Evolutionary conservation across 495 filamentous ascomycete genomes (phyloP), one percentile per base, ranked within the genome.

Genomic region (Jackrogersella multiformis): DNA sequence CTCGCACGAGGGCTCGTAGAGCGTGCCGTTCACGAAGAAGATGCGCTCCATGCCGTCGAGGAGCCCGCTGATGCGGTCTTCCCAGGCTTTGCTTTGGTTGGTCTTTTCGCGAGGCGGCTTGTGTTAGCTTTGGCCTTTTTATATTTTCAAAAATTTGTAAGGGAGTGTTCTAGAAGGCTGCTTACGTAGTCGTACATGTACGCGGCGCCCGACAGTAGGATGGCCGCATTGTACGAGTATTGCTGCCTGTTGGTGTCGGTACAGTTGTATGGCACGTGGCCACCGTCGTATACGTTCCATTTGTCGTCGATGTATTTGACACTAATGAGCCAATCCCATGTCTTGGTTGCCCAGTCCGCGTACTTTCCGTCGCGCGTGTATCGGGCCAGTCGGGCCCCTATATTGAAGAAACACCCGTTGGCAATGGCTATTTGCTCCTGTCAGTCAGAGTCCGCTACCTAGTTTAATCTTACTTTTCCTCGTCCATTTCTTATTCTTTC

Each of bases 401-500:
- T 79, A 63, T 95, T 90, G 78, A 97, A 96, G 79, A 94, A 94
- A 61, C 89, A 88, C 18, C 91, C 93, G 64, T 93, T 95, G 2
- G 90, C 90, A 62, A 95, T 91, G 18, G 77, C 80, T 80, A 34
- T 35, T 3, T 8, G 34, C 5, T 45, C 12, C 5, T 15, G 39
- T 57, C 39, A 42, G 28, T 46, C 20, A 28, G 2, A 18, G n/a
- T 48, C 21, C 38, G n/a, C 41, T 42, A 8, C n/a, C 12, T 36
- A 18, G 1, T 16, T 24, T 16, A 13, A 12, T 7, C 28, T 35
- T 28, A 4, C 6, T 2, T 44, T 34, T 12, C 23, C 12, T 20
- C 8, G 23, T 48, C 6, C 34, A 30, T 24, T n/a, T 57, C 12
- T 30, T 28, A 10, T 9, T 55, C 10, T 16, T 32, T 45, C 18